A percentile compares a stretch with the other conserved stretches of the same genome.
Conservation (phyloP, 345 rosid genomes). For the Psidium friedrichsthalianum region DNA sequence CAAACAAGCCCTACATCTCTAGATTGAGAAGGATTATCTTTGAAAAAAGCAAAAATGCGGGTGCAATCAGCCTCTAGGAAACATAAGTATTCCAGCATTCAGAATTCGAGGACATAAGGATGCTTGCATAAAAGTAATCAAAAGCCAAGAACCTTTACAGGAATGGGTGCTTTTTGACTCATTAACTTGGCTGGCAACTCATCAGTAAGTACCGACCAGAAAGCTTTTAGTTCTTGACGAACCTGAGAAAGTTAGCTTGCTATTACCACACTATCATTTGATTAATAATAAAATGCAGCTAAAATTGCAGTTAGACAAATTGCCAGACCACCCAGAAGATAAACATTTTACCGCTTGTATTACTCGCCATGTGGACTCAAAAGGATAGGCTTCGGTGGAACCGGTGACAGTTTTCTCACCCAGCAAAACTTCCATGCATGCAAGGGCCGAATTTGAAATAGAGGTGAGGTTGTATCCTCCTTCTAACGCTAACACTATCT, state of each 20-base stretch:
- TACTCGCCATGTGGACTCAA: conserved; percentile 84
- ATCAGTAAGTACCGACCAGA: conserved; percentile 69
- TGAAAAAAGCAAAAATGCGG: neutral
- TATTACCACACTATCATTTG: neutral
- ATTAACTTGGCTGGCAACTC: conserved; percentile 50
- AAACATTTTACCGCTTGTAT: conserved; percentile 48
- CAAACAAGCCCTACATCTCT: neutral
- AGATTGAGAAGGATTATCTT: neutral
- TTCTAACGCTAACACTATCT: conserved; percentile 77
- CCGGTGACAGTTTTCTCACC: conserved; percentile 37
- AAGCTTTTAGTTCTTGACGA: conserved; percentile 42
- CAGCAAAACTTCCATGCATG: conserved; percentile 78
- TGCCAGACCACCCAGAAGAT: neutral
- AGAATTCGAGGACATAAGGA: neutral
- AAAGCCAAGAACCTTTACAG: conserved; percentile 13
- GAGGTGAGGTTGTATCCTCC: conserved; percentile 92
- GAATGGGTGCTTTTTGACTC: conserved; percentile 30
- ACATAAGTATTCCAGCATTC: neutral
- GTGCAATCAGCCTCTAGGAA: neutral
- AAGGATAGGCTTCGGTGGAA: conserved; percentile 65
- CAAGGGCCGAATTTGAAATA: conserved; percentile 74
- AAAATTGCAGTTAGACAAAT: neutral
- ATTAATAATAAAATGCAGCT: neutral
- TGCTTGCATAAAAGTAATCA: neutral
- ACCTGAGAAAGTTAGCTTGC: conserved; percentile 37